Evolutionary conservation across 768 basidiomycete genomes (phyloP).

Genomic region (Tephrocybe sp.): DNA sequence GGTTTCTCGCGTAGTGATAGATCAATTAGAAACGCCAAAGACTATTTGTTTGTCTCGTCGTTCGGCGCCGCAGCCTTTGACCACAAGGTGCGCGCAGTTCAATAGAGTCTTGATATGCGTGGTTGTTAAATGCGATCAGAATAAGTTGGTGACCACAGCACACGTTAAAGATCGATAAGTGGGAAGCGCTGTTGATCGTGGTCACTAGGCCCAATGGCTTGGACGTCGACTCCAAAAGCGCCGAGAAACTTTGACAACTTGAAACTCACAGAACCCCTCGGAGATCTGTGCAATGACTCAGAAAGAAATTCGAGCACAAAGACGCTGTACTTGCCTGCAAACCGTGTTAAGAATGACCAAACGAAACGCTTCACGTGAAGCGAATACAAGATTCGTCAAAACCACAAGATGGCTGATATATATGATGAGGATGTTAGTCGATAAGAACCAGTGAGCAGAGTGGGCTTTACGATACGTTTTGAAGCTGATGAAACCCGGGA

Average conservation of each 20-base stretch:
- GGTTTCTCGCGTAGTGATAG: constrained; percentile 3
- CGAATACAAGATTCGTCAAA: too few relatives aligned
- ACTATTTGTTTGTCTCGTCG: not conserved
- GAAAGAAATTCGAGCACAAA: too few relatives aligned
- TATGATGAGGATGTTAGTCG: not conserved
- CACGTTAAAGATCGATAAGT: not conserved
- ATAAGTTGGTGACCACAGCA: not conserved
- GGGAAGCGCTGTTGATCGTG: not conserved
- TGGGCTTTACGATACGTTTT: not conserved
- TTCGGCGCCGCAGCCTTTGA: constrained; percentile 2
- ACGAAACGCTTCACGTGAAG: too few relatives aligned
- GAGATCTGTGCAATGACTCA: too few relatives aligned
- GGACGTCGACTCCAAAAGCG: too few relatives aligned
- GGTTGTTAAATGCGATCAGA: not conserved
- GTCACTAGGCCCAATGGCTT: too few relatives aligned
- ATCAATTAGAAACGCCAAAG: not conserved
- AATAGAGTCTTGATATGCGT: not conserved
- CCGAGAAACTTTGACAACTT: too few relatives aligned
- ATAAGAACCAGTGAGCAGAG: too few relatives aligned
- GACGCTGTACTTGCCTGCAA: too few relatives aligned
- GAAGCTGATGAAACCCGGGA: constrained; percentile 1
- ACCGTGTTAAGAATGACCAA: too few relatives aligned
- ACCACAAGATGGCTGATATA: too few relatives aligned
- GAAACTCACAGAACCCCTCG: too few relatives aligned
- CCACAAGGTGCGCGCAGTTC: constrained; percentile 1